A percentile compares a stretch with the other conserved stretches of the same genome.
These are phyloP conservation scores for Ceratobasidium sp. DNA, from an alignment of 1,284 basidiomycete genomes.

Conservation along the genomic window DNA sequence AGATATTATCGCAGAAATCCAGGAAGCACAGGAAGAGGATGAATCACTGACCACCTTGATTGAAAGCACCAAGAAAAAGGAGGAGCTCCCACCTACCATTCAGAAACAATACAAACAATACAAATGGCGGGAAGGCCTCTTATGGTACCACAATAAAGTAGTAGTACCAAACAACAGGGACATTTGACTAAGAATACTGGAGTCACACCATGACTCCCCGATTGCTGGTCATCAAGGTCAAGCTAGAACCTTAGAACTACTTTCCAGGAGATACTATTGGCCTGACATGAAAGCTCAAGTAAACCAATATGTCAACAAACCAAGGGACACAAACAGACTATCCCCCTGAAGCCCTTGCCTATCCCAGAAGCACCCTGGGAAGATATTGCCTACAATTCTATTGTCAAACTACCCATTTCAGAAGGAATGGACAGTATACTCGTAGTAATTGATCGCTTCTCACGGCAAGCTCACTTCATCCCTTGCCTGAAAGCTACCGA, in stretches of 20 bases:
- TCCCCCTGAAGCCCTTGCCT: constrained; percentile 33
- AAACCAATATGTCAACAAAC: constrained; percentile 48
- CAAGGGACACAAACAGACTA: constrained; percentile 46
- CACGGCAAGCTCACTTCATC: constrained; percentile 50
- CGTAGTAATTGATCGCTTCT: constrained; percentile 51
- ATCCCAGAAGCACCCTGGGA: constrained; percentile 45
- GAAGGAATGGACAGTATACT: constrained; percentile 50
- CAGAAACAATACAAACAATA: constrained; percentile 3
- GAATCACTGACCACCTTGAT: no score
- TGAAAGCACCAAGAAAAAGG: no score
- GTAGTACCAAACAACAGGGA: constrained; percentile 46
- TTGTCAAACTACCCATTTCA: constrained; percentile 49
- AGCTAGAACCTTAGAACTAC: constrained; percentile 35
- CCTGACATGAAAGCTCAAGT: constrained; percentile 45
- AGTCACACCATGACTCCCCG: constrained; percentile 40
- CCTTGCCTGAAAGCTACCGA: constrained; percentile 48
- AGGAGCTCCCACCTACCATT: no score
- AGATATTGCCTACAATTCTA: constrained; percentile 43
- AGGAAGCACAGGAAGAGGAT: no score
- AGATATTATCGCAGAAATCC: no score
- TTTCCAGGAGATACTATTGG: constrained; percentile 48
- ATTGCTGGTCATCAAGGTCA: constrained; percentile 46
- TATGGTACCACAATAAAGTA: constrained; percentile 22
- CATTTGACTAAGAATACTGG: background rate
- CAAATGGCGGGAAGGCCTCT: constrained; percentile 19